Base-by-base conservation (phyloP, 2,329 filamentous ascomycete species). In the Colletotrichum lentis region DNA sequence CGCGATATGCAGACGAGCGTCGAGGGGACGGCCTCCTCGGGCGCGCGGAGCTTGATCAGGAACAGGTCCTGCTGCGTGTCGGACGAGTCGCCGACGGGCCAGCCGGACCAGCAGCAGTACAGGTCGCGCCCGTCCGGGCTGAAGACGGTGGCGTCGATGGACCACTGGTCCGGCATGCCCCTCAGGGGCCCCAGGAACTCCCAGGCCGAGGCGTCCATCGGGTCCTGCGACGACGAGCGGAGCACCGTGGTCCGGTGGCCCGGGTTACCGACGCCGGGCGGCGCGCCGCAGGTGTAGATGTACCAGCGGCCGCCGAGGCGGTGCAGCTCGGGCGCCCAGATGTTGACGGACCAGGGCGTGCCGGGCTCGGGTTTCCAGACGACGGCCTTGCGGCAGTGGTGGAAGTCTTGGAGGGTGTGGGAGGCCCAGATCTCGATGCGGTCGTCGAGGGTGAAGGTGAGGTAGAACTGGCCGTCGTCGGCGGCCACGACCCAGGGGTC, bases 101-200 rank as follows among this genome's bases (percentile, higher is more conserved):
- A 78, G 77, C 79, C 79, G n/a, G 81, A 78, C 75, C 84, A 82
- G 73, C 85, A 86, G 1, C 83, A 87, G 76, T 81, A 87, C 56
- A 86, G 78, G 14, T 77, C 77, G 56, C 73, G 78, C n/a, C 77
- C 76, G 54, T 78, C 76, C 71, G 85, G 82, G 18, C 82, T 81
- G 0, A 88, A 77, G 62, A 87, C 78, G 0, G 84, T 83, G 11
- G 80, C 85, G 72, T 88, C 86, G 61, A 88, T 86, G 7, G 80
- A 79, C 84, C 84, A 87, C 58, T 81, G 80, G 24, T 73, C 77
- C 11, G 77, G 82, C 49, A 87, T 77, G 65, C 83, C 79, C 11
- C 78, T 80, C n/a, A 78, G 78, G 69, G 86, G 87, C 3, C 78
- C 79, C 74, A 81, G 88, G 0, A 75, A 73, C 43, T 86, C 84